Evolutionary conservation across 2,329 filamentous ascomycete species (phyloP).

Genomic region (Botryosphaeria dothidea): DNA sequence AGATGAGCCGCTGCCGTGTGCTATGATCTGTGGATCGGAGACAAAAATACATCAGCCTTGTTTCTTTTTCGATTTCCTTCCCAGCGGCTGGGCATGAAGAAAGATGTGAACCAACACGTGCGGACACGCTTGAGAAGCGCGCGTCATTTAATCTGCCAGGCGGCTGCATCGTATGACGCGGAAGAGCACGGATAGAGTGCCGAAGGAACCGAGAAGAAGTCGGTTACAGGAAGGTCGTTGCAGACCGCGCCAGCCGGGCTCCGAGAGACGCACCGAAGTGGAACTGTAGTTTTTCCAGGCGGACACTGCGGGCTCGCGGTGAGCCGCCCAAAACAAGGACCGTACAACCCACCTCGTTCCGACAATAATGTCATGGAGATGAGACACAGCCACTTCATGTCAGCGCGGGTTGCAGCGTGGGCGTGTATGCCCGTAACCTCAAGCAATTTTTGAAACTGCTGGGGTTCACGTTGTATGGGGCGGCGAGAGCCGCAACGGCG

Average conservation of each 20-base stretch:
- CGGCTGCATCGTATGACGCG: conserved; percentile 40
- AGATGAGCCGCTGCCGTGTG: neutral
- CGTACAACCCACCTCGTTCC: neutral
- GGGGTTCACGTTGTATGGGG: conserved; percentile 47
- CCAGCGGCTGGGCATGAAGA: conserved; percentile 25
- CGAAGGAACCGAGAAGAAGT: conserved; percentile 44
- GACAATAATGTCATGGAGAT: neutral
- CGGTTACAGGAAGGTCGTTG: conserved; percentile 47
- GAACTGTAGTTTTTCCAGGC: conserved; percentile 48
- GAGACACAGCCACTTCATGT: conserved; percentile 34
- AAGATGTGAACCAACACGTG: conserved; percentile 39
- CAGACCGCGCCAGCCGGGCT: conserved; percentile 41
- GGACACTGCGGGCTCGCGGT: conserved; percentile 22
- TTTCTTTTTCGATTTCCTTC: no score
- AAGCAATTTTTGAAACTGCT: conserved; percentile 49
- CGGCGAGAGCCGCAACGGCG: conserved; percentile 46
- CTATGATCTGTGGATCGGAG: no score
- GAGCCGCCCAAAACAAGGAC: neutral
- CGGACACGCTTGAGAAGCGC: no score
- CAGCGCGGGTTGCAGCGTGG: conserved; percentile 49
- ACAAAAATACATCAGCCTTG: no score
- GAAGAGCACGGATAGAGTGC: conserved; percentile 44
- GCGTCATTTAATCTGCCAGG: conserved; percentile 50
- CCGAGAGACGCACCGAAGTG: conserved; percentile 48
- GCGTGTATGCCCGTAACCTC: conserved; percentile 50